These are phyloP conservation scores for Raffaelea deltoideospora DNA, from an alignment of 2,329 filamentous ascomycete species.

Conservation along the genomic window DNA sequence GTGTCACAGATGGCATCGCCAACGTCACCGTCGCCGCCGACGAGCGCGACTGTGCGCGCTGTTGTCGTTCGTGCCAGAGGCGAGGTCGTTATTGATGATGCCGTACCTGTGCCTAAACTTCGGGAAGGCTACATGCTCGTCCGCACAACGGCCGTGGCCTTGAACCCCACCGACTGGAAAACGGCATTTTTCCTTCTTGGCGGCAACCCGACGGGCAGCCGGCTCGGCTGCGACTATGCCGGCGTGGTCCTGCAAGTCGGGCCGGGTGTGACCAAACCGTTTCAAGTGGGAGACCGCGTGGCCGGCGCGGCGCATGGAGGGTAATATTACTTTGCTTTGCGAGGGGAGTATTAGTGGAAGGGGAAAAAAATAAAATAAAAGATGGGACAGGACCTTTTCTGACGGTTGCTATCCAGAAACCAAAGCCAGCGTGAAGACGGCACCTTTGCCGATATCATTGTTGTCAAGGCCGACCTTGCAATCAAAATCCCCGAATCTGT, in stretches of 20 bases:
- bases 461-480: conserved; percentile 23
- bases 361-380: no score
- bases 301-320: conserved; percentile 23
- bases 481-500: conserved; percentile 28
- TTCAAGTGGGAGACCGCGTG: conserved; percentile 32
- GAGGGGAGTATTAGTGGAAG: no score
- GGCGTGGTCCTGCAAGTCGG: conserved; percentile 32
- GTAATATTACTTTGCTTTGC: conserved; percentile 10
- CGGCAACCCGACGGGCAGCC: conserved; percentile 1
- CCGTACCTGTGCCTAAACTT: conserved; percentile 11
- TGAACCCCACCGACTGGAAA: conserved; percentile 18
- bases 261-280: conserved; percentile 19
- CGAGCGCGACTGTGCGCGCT: conserved; percentile 3
- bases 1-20: not conserved
- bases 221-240: conserved; percentile 26
- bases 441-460: conserved; percentile 23
- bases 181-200: conserved; percentile 4
- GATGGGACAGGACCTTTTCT: no score
- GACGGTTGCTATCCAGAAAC: conserved; percentile 11
- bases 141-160: conserved; percentile 12
- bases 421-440: conserved; percentile 23
- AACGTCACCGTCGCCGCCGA: not conserved
- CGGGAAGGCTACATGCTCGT: conserved; percentile 15
- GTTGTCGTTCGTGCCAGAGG: conserved; percentile 11
- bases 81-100: conserved; percentile 9